Evolutionary conservation across 2,329 filamentous ascomycete genomes (phyloP).

Genomic region (Aspergillus tanneri): DNA sequence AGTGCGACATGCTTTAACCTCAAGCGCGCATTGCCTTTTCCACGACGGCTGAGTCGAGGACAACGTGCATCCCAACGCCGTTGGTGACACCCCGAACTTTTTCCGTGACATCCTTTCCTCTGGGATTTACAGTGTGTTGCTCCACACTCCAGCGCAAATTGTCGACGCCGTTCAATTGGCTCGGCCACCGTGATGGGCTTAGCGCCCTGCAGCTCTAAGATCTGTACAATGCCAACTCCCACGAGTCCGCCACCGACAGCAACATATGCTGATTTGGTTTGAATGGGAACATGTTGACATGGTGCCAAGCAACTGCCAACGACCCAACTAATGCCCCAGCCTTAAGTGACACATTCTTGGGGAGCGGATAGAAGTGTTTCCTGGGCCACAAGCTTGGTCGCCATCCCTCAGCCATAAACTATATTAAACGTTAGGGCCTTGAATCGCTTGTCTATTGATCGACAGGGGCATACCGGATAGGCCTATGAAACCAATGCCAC

Average conservation of each 20-base stretch:
- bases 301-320: conserved; percentile 64
- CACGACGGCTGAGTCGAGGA: conserved; percentile 64
- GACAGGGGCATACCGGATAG: conserved; percentile 38
- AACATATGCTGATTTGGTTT: conserved; percentile 50
- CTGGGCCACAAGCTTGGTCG: conserved; percentile 27
- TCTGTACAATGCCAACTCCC: conserved; percentile 59
- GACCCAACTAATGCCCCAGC: conserved; percentile 61
- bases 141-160: conserved; percentile 55
- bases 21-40: conserved; percentile 49
- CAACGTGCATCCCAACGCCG: conserved; percentile 54
- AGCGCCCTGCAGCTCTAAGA: conserved; percentile 55
- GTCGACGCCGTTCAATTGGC: conserved; percentile 51
- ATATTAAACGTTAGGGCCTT: background rate
- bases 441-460: too few relatives aligned
- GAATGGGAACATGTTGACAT: conserved; percentile 52
- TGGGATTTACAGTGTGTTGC: conserved; percentile 57
- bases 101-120: conserved; percentile 47
- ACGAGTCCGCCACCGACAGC: conserved; percentile 64
- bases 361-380: conserved; percentile 28
- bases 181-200: conserved; percentile 60
- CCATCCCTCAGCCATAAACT: conserved; percentile 32
- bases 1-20: conserved; percentile 51
- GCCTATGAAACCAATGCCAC: conserved; percentile 56
- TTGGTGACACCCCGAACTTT: conserved; percentile 50
- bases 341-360: conserved; percentile 40